phyloP scores from a whole-genome alignment of 805 yeast species.

The Priceomyces haplophilus region DNA sequence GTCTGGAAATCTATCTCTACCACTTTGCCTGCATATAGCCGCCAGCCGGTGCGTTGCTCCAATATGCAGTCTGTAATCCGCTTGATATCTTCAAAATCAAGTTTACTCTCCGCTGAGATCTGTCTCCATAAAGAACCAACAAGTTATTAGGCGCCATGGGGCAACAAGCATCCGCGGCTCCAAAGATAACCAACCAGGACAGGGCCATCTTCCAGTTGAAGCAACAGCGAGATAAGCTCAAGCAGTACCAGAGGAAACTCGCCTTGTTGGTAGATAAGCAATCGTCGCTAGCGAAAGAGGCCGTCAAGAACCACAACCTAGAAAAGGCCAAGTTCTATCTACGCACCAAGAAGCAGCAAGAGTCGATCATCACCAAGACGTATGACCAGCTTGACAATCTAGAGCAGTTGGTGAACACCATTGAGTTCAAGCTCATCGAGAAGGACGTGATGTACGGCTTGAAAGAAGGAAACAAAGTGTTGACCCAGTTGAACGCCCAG shows the following conservation, averaged over 20 bases:
- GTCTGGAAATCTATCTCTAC: too few relatives aligned
- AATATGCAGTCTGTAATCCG: too few relatives aligned
- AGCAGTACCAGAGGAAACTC: slow-evolving; percentile 65
- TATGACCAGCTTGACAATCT: slow-evolving; percentile 75
- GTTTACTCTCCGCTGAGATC: background rate
- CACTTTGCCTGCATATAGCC: too few relatives aligned
- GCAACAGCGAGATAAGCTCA: slow-evolving; percentile 80
- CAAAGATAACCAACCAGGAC: slow-evolving; percentile 78
- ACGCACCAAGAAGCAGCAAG: slow-evolving; percentile 78
- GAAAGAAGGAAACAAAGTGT: slow-evolving; percentile 73
- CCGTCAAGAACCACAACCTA: slow-evolving; percentile 51
- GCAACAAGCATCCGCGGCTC: slow-evolving; percentile 43
- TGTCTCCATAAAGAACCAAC: background rate
- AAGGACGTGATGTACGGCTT: slow-evolving; percentile 79
- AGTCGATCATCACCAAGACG: slow-evolving; percentile 64
- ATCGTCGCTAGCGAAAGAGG: slow-evolving; percentile 53
- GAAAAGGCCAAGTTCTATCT: slow-evolving; percentile 66
- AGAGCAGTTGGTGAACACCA: slow-evolving; percentile 72
- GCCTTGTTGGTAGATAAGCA: slow-evolving; percentile 59
- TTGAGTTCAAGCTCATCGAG: slow-evolving; percentile 88
- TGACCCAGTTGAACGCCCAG: slow-evolving; percentile 73
- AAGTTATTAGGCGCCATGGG: slow-evolving; percentile 32
- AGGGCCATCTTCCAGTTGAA: slow-evolving; percentile 83
- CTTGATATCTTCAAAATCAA: background rate
- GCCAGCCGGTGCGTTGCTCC: too few relatives aligned